Percentiles rank a stretch among this genome's conserved stretches.
Evolutionary conservation across 495 filamentous ascomycete species (phyloP).

Genomic region (Penicillium atrosanguineum): DNA sequence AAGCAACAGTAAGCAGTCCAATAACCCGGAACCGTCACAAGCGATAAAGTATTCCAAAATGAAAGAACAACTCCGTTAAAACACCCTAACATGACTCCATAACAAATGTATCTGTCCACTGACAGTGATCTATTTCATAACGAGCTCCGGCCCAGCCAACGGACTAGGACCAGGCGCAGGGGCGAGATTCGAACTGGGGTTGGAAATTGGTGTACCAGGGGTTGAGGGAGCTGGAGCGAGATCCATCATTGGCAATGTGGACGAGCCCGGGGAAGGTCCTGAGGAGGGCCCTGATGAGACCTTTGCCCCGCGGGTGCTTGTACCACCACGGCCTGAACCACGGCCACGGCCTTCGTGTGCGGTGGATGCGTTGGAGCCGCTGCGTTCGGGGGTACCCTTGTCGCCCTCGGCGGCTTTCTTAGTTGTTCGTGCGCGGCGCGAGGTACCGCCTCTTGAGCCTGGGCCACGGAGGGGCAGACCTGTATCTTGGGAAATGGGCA

Average conservation of each 20-base stretch:
- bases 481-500: conserved; percentile 45
- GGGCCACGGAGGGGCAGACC: conserved; percentile 61
- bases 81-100: neutral
- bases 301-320: conserved; percentile 31
- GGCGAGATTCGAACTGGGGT: conserved; percentile 22
- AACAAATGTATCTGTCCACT: neutral
- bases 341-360: conserved; percentile 29
- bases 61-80: neutral
- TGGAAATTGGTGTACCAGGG: conserved; percentile 18
- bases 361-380: conserved; percentile 17
- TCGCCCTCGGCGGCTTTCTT: conserved; percentile 67
- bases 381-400: conserved; percentile 56
- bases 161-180: conserved; percentile 27
- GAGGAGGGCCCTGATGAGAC: conserved; percentile 7
- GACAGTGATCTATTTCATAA: conserved; percentile 25
- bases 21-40: neutral
- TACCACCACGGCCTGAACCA: conserved; percentile 32
- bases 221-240: conserved; percentile 19
- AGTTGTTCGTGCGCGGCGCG: conserved; percentile 74
- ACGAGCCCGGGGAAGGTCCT: conserved; percentile 3
- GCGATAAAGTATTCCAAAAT: neutral
- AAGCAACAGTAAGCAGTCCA: neutral
- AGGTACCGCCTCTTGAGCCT: conserved; percentile 76
- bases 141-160: conserved; percentile 28
- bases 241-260: conserved; percentile 27